A percentile compares a stretch with the other conserved stretches of the same genome.
Evolutionary conservation across 495 filamentous ascomycete species (phyloP).

Genomic region (Acidiella bohemica): DNA sequence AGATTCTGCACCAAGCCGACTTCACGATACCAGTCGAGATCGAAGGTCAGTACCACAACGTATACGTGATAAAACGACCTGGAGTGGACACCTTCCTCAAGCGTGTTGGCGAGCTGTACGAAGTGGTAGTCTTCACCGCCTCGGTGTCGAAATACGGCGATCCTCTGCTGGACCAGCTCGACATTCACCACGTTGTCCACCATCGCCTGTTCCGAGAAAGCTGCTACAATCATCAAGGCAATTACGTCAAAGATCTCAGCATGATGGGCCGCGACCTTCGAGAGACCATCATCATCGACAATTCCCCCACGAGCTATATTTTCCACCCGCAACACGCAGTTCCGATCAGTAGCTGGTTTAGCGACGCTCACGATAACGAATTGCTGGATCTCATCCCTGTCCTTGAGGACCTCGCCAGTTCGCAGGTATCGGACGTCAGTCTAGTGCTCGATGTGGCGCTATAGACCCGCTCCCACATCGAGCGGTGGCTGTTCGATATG

Average conservation of each 20-base stretch:
- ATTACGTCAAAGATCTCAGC: slow-evolving; percentile 98
- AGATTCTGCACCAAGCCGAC: slow-evolving; percentile 97
- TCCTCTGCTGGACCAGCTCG: slow-evolving; percentile 87
- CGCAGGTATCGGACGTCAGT: slow-evolving; percentile 88
- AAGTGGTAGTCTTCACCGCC: slow-evolving; percentile 97
- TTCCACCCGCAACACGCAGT: slow-evolving; percentile 99
- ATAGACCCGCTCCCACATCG: slow-evolving; percentile 35
- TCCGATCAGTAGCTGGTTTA: slow-evolving; percentile 99
- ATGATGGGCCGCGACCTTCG: slow-evolving; percentile 91
- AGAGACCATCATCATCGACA: slow-evolving; percentile 99
- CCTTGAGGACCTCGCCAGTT: slow-evolving; percentile 85
- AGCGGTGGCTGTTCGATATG: no score
- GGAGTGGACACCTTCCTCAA: slow-evolving; percentile 99
- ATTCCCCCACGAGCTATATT: slow-evolving; percentile 97
- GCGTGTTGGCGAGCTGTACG: slow-evolving; percentile 90
- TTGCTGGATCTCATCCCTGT: slow-evolving; percentile 95
- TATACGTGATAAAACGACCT: slow-evolving; percentile 97
- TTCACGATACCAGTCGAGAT: slow-evolving; percentile 99
- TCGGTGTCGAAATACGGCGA: slow-evolving; percentile 99
- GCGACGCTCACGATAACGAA: slow-evolving; percentile 98
- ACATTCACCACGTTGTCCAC: slow-evolving; percentile 94
- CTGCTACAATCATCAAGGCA: slow-evolving; percentile 98
- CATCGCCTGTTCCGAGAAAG: slow-evolving; percentile 95
- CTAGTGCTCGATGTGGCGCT: slow-evolving; percentile 92
- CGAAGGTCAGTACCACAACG: slow-evolving; percentile 96